Conservation (phyloP, 176 grass and related monocot species). For the Eleusine coracana region DNA sequence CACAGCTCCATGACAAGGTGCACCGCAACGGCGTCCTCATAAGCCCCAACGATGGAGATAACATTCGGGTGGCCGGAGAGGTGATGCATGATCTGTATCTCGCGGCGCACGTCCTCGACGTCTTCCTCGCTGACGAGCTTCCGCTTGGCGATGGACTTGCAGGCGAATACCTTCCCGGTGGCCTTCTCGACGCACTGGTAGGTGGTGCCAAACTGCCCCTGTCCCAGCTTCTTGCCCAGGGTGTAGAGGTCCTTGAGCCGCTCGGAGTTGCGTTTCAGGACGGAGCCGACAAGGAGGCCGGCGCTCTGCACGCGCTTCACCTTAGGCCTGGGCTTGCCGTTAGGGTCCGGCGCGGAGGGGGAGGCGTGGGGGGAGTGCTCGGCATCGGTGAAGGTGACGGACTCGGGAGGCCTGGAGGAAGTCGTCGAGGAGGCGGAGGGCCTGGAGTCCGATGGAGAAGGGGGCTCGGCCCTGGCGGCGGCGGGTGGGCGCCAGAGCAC, state of each 20-base stretch:
- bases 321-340: conserved; percentile 32
- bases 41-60: conserved; percentile 54
- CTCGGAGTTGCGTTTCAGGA: conserved; percentile 57
- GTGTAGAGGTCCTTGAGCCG: conserved; percentile 67
- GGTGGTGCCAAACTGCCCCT: conserved; percentile 75
- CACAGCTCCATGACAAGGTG: conserved; percentile 97
- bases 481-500: conserved; percentile 55
- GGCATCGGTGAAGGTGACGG: conserved; percentile 45
- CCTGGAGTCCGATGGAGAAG: not conserved
- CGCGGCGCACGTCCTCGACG: conserved; percentile 80
- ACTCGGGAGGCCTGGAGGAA: conserved; percentile 39
- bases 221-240: conserved; percentile 62
- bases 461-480: conserved; percentile 23
- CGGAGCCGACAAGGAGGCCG: conserved; percentile 57
- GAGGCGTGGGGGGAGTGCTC: conserved; percentile 34
- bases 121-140: conserved; percentile 74
- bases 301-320: conserved; percentile 66
- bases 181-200: conserved; percentile 67
- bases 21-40: conserved; percentile 79
- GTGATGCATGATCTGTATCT: conserved; percentile 93
- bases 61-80: conserved; percentile 69
- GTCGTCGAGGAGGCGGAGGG: conserved; percentile 13
- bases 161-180: conserved; percentile 61
- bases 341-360: conserved; percentile 13
- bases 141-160: conserved; percentile 83